These are phyloP conservation scores for Ustilago lituana DNA, from an alignment of 1,284 basidiomycete species.

Conservation along the genomic window DNA sequence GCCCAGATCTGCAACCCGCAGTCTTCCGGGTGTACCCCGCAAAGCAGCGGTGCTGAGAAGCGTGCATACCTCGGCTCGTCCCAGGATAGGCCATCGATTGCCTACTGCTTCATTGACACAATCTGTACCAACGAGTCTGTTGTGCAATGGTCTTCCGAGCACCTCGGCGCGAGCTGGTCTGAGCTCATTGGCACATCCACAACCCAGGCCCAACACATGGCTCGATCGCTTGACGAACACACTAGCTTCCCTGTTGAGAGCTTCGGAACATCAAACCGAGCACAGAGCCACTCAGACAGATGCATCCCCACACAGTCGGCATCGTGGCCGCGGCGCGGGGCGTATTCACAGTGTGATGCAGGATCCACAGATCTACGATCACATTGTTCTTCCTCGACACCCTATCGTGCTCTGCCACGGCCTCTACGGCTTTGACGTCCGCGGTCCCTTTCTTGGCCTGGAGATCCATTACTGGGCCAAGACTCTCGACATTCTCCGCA, in stretches of 20 bases:
- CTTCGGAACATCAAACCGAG: slow-evolving; percentile 23
- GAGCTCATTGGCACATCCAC: slow-evolving; percentile 35
- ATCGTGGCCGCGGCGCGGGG: slow-evolving; percentile 20
- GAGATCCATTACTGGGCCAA: slow-evolving; percentile 95
- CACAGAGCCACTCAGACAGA: slow-evolving; percentile 9
- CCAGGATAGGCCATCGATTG: slow-evolving; percentile 4
- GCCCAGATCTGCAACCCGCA: neutral
- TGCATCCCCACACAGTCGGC: slow-evolving; percentile 4
- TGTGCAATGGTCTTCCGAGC: neutral
- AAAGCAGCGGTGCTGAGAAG: slow-evolving; percentile 26
- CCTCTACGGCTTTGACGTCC: slow-evolving; percentile 91
- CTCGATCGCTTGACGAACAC: slow-evolving; percentile 32
- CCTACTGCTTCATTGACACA: slow-evolving; percentile 5
- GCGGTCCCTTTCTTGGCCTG: slow-evolving; percentile 76
- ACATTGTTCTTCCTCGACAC: slow-evolving; percentile 80
- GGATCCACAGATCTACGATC: slow-evolving; percentile 65
- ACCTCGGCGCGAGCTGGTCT: slow-evolving; percentile 11
- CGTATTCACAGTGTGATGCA: slow-evolving; percentile 54
- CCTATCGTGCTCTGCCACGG: slow-evolving; percentile 90
- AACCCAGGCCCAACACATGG: slow-evolving; percentile 29
- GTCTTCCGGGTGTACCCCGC: slow-evolving; percentile 7
- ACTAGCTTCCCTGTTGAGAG: slow-evolving; percentile 27
- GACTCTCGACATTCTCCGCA: slow-evolving; percentile 81
- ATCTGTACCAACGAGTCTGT: neutral
- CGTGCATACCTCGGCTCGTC: slow-evolving; percentile 28